These are phyloP conservation scores for Candida awuae DNA, from an alignment of 805 yeast genomes.

Conservation along the genomic window DNA sequence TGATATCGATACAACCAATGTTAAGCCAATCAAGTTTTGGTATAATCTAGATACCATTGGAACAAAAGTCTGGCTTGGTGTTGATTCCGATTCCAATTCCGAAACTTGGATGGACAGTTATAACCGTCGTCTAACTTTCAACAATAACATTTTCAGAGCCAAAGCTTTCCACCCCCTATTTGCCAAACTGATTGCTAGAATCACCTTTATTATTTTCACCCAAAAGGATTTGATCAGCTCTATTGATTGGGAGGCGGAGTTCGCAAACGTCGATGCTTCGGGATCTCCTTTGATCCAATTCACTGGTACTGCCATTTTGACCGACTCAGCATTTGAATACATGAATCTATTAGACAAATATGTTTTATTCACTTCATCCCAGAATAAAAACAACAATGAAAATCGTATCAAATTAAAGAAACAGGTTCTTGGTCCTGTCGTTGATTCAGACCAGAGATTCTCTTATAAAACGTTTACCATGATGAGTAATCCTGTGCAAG, in stretches of 20 bases:
- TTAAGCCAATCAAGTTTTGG: conserved; percentile 37
- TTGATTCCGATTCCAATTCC: conserved; percentile 25
- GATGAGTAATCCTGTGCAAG: conserved; percentile 26
- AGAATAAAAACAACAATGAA: conserved; percentile 15
- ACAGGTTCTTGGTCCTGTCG: conserved; percentile 23
- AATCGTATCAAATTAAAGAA: conserved; percentile 7
- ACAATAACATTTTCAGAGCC: conserved; percentile 24
- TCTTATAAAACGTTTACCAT: conserved; percentile 23
- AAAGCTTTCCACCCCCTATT: conserved; percentile 29
- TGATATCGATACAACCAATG: conserved; percentile 51
- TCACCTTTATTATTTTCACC: conserved; percentile 24
- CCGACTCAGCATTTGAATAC: conserved; percentile 28
- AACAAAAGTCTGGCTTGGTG: conserved; percentile 17
- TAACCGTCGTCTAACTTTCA: conserved; percentile 25
- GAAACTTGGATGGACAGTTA: conserved; percentile 24
- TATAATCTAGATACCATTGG: conserved; percentile 13
- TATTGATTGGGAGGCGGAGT: conserved; percentile 25
- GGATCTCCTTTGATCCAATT: conserved; percentile 27
- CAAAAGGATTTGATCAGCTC: conserved; percentile 22
- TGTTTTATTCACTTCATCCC: conserved; percentile 20
- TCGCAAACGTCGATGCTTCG: conserved; percentile 24
- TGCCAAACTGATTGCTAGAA: conserved; percentile 27
- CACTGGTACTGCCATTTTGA: conserved; percentile 27
- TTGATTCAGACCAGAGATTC: conserved; percentile 15
- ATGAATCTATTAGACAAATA: conserved; percentile 18